Evolutionary conservation across 768 basidiomycete genomes (phyloP), one percentile per base, ranked within the genome.

Genomic region (Boletus speciosus): DNA sequence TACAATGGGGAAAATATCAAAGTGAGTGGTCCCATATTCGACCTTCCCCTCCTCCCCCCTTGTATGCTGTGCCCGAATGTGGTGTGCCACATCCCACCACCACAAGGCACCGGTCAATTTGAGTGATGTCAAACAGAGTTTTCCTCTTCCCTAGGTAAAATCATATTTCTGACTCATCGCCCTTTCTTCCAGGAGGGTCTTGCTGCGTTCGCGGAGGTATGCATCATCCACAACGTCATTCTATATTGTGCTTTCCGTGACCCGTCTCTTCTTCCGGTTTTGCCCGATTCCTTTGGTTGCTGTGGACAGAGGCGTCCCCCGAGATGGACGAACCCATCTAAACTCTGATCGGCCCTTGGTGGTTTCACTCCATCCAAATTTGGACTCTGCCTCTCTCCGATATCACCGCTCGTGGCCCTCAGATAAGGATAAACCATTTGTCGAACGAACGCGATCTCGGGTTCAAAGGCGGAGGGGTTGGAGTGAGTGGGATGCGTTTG

Each of bases 1-100:
- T 88, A 82, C 64, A 71, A 69, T 3, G 84, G 88, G 25, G 71
- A 72, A 34, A 92, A 93, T 63, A 84, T 93, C 67, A 84, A 85
- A 76, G 88, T 82, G 52, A 54, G n/a, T n/a, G n/a, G 77, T 52
- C 25, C 12, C 29, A 7, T 54, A 46, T 56, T 35, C 39, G 29
- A n/a, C 32, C 47, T 38, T 34, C 21, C 11, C 16, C 36, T 36
- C 7, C 10, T 43, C 1, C 8, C n/a, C n/a, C 16, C 47, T 19
- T 41, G 34, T 23, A 10, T 51, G 43, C 36, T 32, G 35, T 49
- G 50, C 43, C 32, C 23, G 5, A 27, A 14, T 49, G 43, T 45
- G 4, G 52, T 56, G 49, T 42, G 42, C 43, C 32, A 27, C 42
- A 27, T 51, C 21, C 32, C 19, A 12, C 47, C 27, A 5, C 19